These are phyloP conservation scores for Zancudomyces culisetae DNA, from an alignment of 371 early-diverging fungal genomes.

Conservation along the genomic window DNA sequence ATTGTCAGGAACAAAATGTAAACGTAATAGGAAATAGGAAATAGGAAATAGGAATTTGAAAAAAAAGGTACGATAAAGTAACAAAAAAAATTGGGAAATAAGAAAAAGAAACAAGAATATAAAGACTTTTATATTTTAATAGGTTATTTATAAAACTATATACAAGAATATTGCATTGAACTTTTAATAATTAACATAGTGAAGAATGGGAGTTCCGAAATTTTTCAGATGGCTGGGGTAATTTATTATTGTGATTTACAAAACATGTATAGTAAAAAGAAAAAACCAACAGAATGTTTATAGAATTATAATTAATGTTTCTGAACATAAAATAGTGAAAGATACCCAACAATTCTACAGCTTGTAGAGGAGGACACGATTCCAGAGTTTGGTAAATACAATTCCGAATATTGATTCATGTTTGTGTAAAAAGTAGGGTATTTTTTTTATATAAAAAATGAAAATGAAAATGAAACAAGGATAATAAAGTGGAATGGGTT, in stretches of 20 bases:
- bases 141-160: no score
- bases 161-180: no score
- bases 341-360: slow-evolving; percentile 88
- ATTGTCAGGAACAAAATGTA: no score
- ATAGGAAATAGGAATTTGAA: no score
- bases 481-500: neutral
- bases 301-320: neutral
- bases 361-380: slow-evolving; percentile 65
- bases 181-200: no score
- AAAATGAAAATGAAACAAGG: neutral
- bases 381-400: slow-evolving; percentile 74
- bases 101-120: no score
- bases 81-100: no score
- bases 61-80: no score
- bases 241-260: neutral
- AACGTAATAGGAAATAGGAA: no score
- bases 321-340: slow-evolving; percentile 36
- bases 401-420: slow-evolving; percentile 1
- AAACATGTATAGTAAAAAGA: neutral
- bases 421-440: neutral
- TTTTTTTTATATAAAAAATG: neutral
- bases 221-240: slow-evolving; percentile 81
- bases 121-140: no score
- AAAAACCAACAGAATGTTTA: neutral
- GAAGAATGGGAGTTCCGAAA: slow-evolving; percentile 69